Evolutionary conservation across 2,329 filamentous ascomycete species (phyloP).

Genomic region (Diaporthe ilicicola): DNA sequence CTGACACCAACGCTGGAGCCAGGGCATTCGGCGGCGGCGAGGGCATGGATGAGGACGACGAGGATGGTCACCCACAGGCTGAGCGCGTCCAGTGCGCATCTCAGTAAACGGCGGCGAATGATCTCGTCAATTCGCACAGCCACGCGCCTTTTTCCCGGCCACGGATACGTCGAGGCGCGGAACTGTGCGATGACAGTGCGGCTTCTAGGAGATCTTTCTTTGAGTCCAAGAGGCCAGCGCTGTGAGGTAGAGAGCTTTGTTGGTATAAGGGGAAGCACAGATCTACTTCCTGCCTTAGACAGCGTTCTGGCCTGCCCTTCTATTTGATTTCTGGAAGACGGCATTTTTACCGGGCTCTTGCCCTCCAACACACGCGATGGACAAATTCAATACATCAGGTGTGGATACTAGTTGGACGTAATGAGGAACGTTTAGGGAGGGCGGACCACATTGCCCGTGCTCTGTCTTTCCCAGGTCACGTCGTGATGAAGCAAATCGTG

Average conservation of each 20-base stretch:
- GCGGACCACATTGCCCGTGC: slow-evolving; percentile 20
- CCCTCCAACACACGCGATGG: not conserved
- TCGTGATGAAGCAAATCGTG: slow-evolving; percentile 30
- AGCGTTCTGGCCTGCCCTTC: not conserved
- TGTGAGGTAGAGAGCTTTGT: not conserved
- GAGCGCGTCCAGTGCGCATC: slow-evolving; percentile 89
- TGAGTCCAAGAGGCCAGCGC: not conserved
- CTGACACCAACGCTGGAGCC: slow-evolving; percentile 75
- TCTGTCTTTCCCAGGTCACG: slow-evolving; percentile 26
- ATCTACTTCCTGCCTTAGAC: not conserved
- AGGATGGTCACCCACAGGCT: slow-evolving; percentile 76
- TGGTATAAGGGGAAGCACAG: not conserved
- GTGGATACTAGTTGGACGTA: slow-evolving; percentile 11
- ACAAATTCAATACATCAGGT: not conserved
- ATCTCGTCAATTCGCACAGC: not conserved
- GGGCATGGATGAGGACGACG: slow-evolving; percentile 78
- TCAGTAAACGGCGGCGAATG: slow-evolving; percentile 67
- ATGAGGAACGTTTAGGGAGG: slow-evolving; percentile 20
- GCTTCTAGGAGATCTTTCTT: not conserved
- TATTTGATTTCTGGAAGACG: not conserved
- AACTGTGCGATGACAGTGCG: not conserved
- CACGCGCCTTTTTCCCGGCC: not conserved
- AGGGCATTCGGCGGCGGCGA: slow-evolving; percentile 72
- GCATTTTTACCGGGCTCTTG: not conserved
- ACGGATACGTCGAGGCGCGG: not conserved